Evolutionary conservation across 441 rosid genomes (phyloP).

Genomic region (Gossypium davidsonii): DNA sequence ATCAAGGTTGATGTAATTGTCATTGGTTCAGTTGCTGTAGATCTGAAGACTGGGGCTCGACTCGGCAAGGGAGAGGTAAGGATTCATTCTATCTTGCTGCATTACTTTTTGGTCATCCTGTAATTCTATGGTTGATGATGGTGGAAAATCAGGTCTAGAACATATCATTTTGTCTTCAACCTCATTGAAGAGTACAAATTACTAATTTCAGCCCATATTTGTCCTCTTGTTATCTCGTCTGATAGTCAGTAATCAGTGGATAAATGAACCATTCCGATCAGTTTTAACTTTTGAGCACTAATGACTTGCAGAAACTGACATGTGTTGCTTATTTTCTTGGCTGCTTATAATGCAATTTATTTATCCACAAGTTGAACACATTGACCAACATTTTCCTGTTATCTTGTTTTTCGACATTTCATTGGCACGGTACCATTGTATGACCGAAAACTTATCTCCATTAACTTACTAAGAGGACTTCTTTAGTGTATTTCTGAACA

Average conservation of each 20-base stretch:
- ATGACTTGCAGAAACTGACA: background rate
- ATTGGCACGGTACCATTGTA: background rate
- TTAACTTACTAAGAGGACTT: background rate
- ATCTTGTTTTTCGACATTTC: background rate
- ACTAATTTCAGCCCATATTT: background rate
- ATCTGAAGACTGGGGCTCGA: constrained; percentile 74
- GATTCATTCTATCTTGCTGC: constrained; percentile 3
- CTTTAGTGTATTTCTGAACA: background rate
- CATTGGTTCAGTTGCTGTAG: constrained; percentile 89
- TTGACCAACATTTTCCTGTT: background rate
- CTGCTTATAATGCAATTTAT: background rate
- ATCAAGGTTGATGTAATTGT: constrained; percentile 73
- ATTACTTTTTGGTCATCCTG: background rate
- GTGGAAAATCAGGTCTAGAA: background rate
- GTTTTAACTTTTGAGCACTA: background rate
- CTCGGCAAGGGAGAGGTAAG: constrained; percentile 92
- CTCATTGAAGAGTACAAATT: background rate
- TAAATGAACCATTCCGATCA: background rate
- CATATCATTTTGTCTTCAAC: background rate
- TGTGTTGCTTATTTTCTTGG: background rate
- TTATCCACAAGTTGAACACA: background rate
- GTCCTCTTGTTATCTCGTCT: background rate
- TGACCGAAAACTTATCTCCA: background rate
- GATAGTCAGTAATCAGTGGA: background rate
- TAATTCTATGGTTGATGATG: background rate